Evolutionary conservation across 805 yeast genomes (phyloP), one percentile per base, ranked within the genome.

Genomic region (Torulaspora indica): DNA sequence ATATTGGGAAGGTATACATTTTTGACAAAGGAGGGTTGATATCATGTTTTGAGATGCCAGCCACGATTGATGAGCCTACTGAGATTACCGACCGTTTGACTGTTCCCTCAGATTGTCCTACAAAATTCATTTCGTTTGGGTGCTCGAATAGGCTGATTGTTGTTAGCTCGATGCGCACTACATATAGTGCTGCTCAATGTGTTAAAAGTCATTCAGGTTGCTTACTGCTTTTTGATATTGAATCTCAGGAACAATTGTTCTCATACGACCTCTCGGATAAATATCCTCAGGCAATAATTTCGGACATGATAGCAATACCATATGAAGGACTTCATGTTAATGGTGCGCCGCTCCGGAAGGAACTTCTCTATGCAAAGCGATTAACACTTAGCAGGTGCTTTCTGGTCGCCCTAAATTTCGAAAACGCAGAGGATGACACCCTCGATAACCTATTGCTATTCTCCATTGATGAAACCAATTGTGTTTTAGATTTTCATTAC

Each of bases 331-430:
- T 42, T 1, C 30, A 22, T 8, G 15, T 9, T 7, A 18, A 22
- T 3, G 25, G 40, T 20, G 10, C 23, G 2, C 8, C 23, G 9
- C 30, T 32, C 3, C 42, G 27, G 27, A 39, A 42, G n/a, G 40
- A 51, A 24, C 53, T 61, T 5, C 40, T 55, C 10, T 52, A 56
- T 40, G 72, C 69, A 0, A 64, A 67, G 48, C 59, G 62, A 35
- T 52, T 63, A 24, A 55, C 66, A 3, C 52, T 68, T n/a, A 54
- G 60, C 6, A 67, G 63, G 42, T 68, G 72, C 44, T 66, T 68
- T 49, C 46, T 66, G 3, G 63, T 67, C 1, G 60, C 72, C 5
- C 61, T 70, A 39, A 49, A 58, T 25, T 60, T 58, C 40, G 67
- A 67, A 38, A 42, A 47, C 8, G 53, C 62, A 6, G 68, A 67